These are phyloP conservation scores for Xylaria scruposa DNA, from an alignment of 495 filamentous ascomycete species.

Conservation along the genomic window DNA sequence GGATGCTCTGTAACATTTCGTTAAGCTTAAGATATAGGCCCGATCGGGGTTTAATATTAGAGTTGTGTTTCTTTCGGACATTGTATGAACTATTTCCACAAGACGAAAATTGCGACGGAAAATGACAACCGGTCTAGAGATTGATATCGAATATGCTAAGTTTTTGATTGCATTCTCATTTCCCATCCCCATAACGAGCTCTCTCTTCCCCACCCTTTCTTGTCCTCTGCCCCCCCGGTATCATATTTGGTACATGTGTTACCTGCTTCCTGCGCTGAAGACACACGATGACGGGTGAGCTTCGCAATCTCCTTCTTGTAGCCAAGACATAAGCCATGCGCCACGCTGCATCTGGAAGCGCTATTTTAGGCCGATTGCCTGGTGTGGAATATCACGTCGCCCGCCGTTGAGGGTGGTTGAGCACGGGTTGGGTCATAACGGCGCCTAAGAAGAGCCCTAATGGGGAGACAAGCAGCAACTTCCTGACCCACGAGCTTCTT, in stretches of 20 bases:
- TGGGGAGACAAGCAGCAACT: neutral
- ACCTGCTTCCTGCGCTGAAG: neutral
- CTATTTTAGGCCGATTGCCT: slow-evolving; percentile 15
- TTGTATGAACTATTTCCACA: neutral
- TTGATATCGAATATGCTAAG: no score
- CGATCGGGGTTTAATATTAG: slow-evolving; percentile 9
- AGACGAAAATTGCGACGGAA: neutral
- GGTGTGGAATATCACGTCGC: slow-evolving; percentile 20
- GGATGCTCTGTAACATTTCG: neutral
- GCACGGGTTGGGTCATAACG: slow-evolving; percentile 22
- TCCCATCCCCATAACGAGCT: neutral
- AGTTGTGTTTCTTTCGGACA: neutral
- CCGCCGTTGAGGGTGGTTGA: slow-evolving; percentile 4
- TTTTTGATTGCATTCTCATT: no score
- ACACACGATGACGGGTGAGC: slow-evolving; percentile 9
- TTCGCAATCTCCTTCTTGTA: slow-evolving; percentile 25
- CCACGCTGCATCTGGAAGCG: slow-evolving; percentile 18
- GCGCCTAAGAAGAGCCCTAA: slow-evolving; percentile 10
- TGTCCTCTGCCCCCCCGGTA: neutral
- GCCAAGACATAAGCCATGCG: slow-evolving; percentile 16
- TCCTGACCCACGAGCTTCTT: slow-evolving; percentile 19
- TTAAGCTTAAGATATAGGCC: slow-evolving; percentile 5
- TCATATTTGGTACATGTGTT: neutral
- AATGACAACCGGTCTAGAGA: no score
- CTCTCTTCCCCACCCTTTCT: neutral